A percentile compares a stretch with the other conserved stretches of the same genome.
These are phyloP conservation scores for Parasitella parasitica DNA, from an alignment of 371 early-diverging fungal species.

Conservation along the genomic window DNA sequence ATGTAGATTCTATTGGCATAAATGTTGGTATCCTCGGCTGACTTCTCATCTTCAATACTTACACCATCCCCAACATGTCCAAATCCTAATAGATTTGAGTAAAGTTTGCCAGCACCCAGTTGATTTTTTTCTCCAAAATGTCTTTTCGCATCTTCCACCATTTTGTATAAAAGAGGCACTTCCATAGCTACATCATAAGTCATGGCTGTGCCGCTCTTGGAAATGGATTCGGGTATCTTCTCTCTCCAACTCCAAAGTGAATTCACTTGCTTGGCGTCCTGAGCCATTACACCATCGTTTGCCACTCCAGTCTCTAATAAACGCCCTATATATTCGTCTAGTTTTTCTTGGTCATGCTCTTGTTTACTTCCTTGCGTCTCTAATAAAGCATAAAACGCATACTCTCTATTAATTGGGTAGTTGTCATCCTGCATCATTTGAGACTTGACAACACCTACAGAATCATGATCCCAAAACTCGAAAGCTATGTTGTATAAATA, in stretches of 20 bases:
- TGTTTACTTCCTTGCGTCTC: slow-evolving; percentile 84
- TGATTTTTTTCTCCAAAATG: slow-evolving; percentile 47
- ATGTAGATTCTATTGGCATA: slow-evolving; percentile 77
- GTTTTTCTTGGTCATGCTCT: slow-evolving; percentile 81
- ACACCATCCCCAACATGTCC: slow-evolving; percentile 88
- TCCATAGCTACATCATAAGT: slow-evolving; percentile 86
- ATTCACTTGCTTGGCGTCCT: slow-evolving; percentile 54
- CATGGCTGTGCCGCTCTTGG: slow-evolving; percentile 54
- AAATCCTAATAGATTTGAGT: slow-evolving; percentile 67
- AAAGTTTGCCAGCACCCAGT: slow-evolving; percentile 47
- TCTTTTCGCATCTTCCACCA: slow-evolving; percentile 70
- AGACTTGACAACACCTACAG: slow-evolving; percentile 58
- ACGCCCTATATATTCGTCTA: slow-evolving; percentile 53
- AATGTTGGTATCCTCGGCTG: background rate
- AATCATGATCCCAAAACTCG: slow-evolving; percentile 86
- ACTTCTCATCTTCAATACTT: slow-evolving; percentile 18
- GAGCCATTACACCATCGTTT: slow-evolving; percentile 77
- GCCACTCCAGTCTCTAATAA: slow-evolving; percentile 57
- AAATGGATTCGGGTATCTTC: slow-evolving; percentile 36
- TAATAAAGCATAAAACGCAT: slow-evolving; percentile 84
- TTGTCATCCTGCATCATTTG: slow-evolving; percentile 77
- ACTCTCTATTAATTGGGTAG: slow-evolving; percentile 54
- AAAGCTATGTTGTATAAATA: no score
- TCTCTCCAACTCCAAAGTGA: slow-evolving; percentile 43
- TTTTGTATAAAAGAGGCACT: slow-evolving; percentile 72